A percentile compares a stretch with the other conserved stretches of the same genome.
phyloP scores from a whole-genome alignment of 1,284 basidiomycete species.

The Sporisorium iseilematis-ciliati region DNA sequence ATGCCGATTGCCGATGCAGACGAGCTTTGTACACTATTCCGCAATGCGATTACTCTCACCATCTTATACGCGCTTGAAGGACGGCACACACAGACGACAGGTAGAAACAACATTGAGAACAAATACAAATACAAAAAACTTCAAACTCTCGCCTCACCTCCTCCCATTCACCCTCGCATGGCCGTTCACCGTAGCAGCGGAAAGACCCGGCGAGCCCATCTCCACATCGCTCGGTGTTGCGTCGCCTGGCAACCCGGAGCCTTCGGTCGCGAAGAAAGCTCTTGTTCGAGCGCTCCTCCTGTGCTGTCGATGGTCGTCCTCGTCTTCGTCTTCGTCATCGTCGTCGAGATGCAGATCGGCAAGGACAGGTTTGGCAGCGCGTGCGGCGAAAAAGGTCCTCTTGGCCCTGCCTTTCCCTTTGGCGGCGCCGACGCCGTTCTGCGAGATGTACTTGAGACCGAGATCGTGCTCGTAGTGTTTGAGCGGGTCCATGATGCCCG shows the following conservation, averaged over 20 bases:
- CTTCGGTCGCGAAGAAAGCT: slow-evolving; percentile 1
- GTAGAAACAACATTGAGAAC: background rate
- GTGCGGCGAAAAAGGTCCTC: slow-evolving; percentile 51
- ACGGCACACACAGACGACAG: too few species aligned
- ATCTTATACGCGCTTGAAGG: too few species aligned
- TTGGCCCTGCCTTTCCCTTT: slow-evolving; percentile 48
- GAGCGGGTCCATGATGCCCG: slow-evolving; percentile 48
- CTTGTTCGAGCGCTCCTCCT: slow-evolving; percentile 13
- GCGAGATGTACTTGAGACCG: slow-evolving; percentile 37
- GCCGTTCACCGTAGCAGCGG: slow-evolving; percentile 19
- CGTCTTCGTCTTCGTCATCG: slow-evolving; percentile 27
- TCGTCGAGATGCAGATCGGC: slow-evolving; percentile 42
- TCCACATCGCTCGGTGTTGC: slow-evolving; percentile 45
- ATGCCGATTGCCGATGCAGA: background rate
- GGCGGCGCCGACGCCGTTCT: slow-evolving; percentile 38
- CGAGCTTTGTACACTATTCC: background rate
- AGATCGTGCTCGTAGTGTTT: slow-evolving; percentile 44
- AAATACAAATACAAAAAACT: slow-evolving; percentile 40
- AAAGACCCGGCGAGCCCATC: slow-evolving; percentile 42
- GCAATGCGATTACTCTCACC: too few species aligned
- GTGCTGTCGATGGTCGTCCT: slow-evolving; percentile 16
- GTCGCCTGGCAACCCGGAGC: slow-evolving; percentile 19
- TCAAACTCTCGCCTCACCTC: slow-evolving; percentile 3
- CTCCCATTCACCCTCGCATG: slow-evolving; percentile 23
- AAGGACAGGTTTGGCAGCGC: slow-evolving; percentile 47